Conservation (phyloP, 129 eudicot genomes). For the Mikania micrantha region DNA sequence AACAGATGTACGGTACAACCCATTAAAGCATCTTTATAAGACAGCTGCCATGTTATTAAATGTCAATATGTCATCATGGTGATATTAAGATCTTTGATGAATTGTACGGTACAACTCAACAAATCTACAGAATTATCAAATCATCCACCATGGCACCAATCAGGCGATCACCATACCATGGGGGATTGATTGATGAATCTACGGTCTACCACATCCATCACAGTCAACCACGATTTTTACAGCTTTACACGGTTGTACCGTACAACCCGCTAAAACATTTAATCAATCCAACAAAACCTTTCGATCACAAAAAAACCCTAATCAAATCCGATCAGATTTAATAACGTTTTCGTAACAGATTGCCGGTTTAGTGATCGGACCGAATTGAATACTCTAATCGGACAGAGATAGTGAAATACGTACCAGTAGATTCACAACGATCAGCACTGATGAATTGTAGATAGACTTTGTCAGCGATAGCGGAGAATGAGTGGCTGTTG, state of each 20-base stretch:
- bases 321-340: no score
- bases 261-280: conserved; percentile 7
- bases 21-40: background rate
- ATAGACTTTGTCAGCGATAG: conserved; percentile 32
- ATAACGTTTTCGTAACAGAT: no score
- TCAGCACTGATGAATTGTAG: conserved; percentile 54
- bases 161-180: background rate
- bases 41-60: no score
- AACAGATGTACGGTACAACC: background rate
- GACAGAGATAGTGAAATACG: no score
- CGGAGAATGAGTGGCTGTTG: conserved; percentile 20
- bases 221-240: background rate
- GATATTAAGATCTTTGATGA: background rate
- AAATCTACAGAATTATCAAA: background rate
- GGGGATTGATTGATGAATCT: background rate
- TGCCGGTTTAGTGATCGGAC: no score
- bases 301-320: no score
- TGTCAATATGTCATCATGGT: no score
- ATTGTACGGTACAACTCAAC: background rate
- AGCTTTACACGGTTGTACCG: conserved; percentile 14
- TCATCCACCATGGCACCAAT: background rate
- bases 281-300: no score
- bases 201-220: background rate
- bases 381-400: no score
- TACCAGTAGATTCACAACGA: conserved; percentile 30